phyloP scores from a whole-genome alignment of 2,329 filamentous ascomycete species.

The Xylaria sp. region DNA sequence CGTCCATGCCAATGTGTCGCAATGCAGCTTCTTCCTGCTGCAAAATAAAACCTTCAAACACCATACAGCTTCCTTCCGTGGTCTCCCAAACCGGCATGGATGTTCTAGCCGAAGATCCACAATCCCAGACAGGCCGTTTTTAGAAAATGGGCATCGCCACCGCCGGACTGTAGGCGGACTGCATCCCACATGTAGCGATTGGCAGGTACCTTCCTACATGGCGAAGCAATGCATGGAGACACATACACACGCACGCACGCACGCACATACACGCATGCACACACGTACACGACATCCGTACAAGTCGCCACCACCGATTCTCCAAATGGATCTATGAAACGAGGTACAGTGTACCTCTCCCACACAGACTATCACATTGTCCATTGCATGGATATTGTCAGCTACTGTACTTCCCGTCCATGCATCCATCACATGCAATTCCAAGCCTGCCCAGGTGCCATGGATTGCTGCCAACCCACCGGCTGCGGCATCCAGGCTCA shows the following conservation, averaged over 20 bases:
- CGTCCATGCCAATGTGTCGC: not conserved
- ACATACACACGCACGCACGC: not conserved
- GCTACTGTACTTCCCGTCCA: too few species aligned
- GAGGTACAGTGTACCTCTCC: too few species aligned
- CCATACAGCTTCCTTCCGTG: not conserved
- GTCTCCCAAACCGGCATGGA: not conserved
- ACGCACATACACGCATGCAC: not conserved
- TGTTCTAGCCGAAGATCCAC: not conserved
- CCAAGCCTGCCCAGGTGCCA: not conserved
- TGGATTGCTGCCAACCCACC: too few species aligned
- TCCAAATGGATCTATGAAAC: too few species aligned
- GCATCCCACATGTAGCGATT: not conserved
- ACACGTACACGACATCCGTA: slow-evolving; percentile 2
- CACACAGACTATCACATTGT: too few species aligned
- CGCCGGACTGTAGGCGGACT: not conserved
- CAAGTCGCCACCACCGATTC: not conserved
- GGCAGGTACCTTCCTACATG: slow-evolving; percentile 8
- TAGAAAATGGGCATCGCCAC: not conserved
- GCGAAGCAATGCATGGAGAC: not conserved
- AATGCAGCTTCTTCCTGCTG: not conserved
- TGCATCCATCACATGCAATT: not conserved
- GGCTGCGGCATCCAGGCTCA: not conserved
- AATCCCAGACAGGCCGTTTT: not conserved
- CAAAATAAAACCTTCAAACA: not conserved
- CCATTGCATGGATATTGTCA: too few species aligned